Evolutionary conservation across 2,329 filamentous ascomycete genomes (phyloP).

Genomic region (Cordyceps farinosa): DNA sequence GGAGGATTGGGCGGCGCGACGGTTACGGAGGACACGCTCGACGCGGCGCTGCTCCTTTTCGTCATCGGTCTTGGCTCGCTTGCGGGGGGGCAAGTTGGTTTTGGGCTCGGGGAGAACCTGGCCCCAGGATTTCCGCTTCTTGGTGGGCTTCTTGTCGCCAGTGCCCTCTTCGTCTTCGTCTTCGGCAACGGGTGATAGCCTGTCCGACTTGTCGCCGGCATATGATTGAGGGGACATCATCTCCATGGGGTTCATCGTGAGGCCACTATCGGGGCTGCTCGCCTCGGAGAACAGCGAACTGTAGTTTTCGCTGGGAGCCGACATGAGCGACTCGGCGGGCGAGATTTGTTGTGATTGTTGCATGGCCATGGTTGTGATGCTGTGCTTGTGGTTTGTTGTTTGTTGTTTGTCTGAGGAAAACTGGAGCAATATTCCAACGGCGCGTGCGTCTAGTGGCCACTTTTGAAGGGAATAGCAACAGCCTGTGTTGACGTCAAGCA

Average conservation of each 20-base stretch:
- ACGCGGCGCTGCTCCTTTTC: slow-evolving; percentile 98
- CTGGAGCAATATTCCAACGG: neutral
- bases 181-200: slow-evolving; percentile 8
- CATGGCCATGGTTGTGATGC: slow-evolving; percentile 14
- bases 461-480: slow-evolving; percentile 8
- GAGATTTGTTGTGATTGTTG: slow-evolving; percentile 35
- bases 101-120: slow-evolving; percentile 95
- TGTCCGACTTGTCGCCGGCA: slow-evolving; percentile 28
- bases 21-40: slow-evolving; percentile 93
- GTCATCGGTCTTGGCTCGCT: slow-evolving; percentile 97
- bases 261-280: slow-evolving; percentile 29
- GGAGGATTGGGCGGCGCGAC: slow-evolving; percentile 93
- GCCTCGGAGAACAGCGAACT: slow-evolving; percentile 44
- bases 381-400: slow-evolving; percentile 17
- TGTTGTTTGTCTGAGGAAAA: slow-evolving; percentile 12
- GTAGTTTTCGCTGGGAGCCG: slow-evolving; percentile 46
- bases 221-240: slow-evolving; percentile 48
- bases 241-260: slow-evolving; percentile 43
- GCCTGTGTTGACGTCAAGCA: slow-evolving; percentile 14
- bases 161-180: slow-evolving; percentile 21
- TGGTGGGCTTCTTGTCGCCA: slow-evolving; percentile 67
- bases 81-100: slow-evolving; percentile 90
- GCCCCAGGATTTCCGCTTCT: slow-evolving; percentile 99
- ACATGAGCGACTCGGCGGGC: slow-evolving; percentile 52
- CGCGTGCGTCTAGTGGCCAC: neutral